These are phyloP conservation scores for Pichia membranifaciens DNA, from an alignment of 805 yeast species.

Conservation along the genomic window DNA sequence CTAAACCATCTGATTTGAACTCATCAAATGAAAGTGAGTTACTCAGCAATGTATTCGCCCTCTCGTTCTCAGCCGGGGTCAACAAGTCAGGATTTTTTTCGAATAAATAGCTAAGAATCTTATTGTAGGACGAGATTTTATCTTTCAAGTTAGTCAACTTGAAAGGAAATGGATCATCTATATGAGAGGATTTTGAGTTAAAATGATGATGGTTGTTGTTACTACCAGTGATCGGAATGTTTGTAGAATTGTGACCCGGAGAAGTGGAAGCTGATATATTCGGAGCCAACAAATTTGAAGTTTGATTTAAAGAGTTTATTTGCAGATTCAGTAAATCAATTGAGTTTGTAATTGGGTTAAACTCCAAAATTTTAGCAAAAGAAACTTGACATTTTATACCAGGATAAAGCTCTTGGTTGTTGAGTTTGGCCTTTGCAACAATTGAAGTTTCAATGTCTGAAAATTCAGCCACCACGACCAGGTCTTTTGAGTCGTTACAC, in stretches of 20 bases:
- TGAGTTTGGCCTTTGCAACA: constrained; percentile 68
- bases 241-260: neutral
- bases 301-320: constrained; percentile 3
- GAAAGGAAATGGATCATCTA: constrained; percentile 9
- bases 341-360: constrained; percentile 1
- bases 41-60: constrained; percentile 41
- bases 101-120: constrained; percentile 6
- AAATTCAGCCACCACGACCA: constrained; percentile 65
- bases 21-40: constrained; percentile 40
- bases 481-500: constrained; percentile 28
- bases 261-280: constrained; percentile 2
- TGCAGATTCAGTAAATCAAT: constrained; percentile 6
- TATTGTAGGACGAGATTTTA: constrained; percentile 18
- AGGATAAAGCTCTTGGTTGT: constrained; percentile 76
- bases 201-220: constrained; percentile 2
- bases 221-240: neutral
- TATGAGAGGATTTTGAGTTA: constrained; percentile 5
- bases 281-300: constrained; percentile 7
- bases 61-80: constrained; percentile 14
- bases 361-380: constrained; percentile 62
- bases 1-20: constrained; percentile 46
- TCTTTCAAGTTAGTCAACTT: constrained; percentile 20
- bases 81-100: constrained; percentile 4
- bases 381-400: constrained; percentile 74
- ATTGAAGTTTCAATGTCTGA: constrained; percentile 67